Conservation (phyloP, 2,329 filamentous ascomycete species). For the Coniochaeta hoffmannii region DNA sequence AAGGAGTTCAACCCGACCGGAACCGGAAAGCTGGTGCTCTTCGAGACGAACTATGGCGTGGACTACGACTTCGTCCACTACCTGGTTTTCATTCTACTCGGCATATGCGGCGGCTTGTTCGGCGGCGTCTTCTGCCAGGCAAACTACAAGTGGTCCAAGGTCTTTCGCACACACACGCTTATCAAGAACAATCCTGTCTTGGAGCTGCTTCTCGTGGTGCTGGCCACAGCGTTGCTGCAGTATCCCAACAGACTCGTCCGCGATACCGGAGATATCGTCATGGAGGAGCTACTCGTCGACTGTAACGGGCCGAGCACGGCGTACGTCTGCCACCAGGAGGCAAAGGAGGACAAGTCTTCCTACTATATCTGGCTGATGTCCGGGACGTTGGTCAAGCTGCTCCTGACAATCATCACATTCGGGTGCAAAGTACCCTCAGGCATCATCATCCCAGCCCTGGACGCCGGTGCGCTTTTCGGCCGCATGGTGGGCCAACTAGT, state of each 20-base stretch:
- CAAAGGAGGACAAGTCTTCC: slow-evolving; percentile 19
- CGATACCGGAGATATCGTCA: slow-evolving; percentile 46
- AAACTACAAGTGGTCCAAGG: slow-evolving; percentile 48
- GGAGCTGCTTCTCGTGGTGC: slow-evolving; percentile 45
- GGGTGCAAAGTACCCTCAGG: slow-evolving; percentile 53
- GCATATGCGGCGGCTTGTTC: slow-evolving; percentile 49
- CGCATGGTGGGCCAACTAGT: slow-evolving; percentile 37
- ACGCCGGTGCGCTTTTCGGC: slow-evolving; percentile 50
- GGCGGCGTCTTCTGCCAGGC: slow-evolving; percentile 51
- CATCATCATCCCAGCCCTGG: slow-evolving; percentile 52
- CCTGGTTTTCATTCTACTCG: slow-evolving; percentile 47
- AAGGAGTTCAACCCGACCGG: slow-evolving; percentile 52
- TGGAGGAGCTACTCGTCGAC: slow-evolving; percentile 49
- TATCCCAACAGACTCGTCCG: slow-evolving; percentile 48
- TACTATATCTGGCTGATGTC: slow-evolving; percentile 46
- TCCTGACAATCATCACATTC: slow-evolving; percentile 51
- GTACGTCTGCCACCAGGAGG: slow-evolving; percentile 46
- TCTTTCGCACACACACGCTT: slow-evolving; percentile 32
- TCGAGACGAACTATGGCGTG: slow-evolving; percentile 51
- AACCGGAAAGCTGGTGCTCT: slow-evolving; percentile 52
- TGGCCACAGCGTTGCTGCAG: slow-evolving; percentile 44
- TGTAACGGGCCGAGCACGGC: slow-evolving; percentile 30
- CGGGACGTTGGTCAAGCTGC: slow-evolving; percentile 45
- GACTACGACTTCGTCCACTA: slow-evolving; percentile 49
- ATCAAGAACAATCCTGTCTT: slow-evolving; percentile 50